Evolutionary conservation across 352 stramenopile genomes (phyloP), one percentile per base, ranked within the genome.

Genomic region (Pythium insidiosum): DNA sequence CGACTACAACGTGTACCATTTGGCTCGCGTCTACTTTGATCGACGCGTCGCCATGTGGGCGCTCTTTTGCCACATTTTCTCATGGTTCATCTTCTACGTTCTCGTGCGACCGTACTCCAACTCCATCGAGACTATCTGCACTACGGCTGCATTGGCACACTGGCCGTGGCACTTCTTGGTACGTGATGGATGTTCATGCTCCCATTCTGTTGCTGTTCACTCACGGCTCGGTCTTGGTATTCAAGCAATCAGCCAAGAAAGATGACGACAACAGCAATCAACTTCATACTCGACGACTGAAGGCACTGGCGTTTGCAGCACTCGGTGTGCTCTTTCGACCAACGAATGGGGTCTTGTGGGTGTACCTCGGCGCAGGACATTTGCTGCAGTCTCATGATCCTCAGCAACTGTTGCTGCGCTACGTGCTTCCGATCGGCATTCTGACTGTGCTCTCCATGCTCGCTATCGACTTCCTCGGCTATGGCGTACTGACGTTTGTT

Each of bases 91-190:
- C 33, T 92, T 89, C 45, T 95, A 88, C 60, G 71, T 73, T 12
- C 82, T 88, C 63, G 79, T 93, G 28, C 74, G 83, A 10, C 83
- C 83, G 24, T 95, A 82, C 46, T 95, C 83, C 18, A 95, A 93
- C 46, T 87, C 73, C 34, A 66, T 91, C 19, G 83, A 95, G 57
- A 84, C 78, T 4, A 35, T 91, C 38, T 88, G 74, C 46, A 95
- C 80, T 1, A 85, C 76, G 0, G 66, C 69, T 0, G 80, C 78
- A 30, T 42, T 95, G 16, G 50, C 71, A 0, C 77, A 82, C 33
- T 95, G 83, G 83, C 83, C 80, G 10, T 90, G 80, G 80, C 56
- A 61, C 5, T 85, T 88, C 45, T 12, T 76, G 52, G 72, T 88
- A 52, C 13, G 57, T 28, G 22, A 50, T 25, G 35, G 24, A 15